Base-by-base conservation (phyloP, 495 filamentous ascomycete species). In the Aspergillus heteromorphus region DNA sequence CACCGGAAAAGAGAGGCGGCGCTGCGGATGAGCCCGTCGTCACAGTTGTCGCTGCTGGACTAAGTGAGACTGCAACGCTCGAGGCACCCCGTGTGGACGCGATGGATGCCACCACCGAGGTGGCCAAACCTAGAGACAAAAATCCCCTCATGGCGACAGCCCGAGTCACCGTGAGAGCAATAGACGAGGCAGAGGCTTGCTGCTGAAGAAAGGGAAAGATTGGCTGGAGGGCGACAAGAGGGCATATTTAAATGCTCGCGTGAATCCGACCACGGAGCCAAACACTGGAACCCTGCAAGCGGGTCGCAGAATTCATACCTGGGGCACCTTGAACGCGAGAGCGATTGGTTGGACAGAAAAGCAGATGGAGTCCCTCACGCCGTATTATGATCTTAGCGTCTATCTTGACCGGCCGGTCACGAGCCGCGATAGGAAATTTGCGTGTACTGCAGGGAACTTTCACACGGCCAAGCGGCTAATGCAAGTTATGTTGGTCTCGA, bases 1-100 rank as follows among this genome's bases (percentile, higher is more conserved):
- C 73, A n/a, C 61, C 60, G 18, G 56, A 58, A 40, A 74, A 74
- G 13, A 63, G n/a, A 4, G 57, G 25, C 10, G 52, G 47, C 27
- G 40, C 38, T 1, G 56, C 31, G 17, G 23, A 13, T 11, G 48
- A 18, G 5, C 51, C 54, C 18, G 29, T 31, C 4, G 51, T 34
- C 1, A 55, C 52, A 4, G 55, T 58, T 2, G 45, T 41, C 6
- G 41, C 45, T 48, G 51, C 47, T 18, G 41, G 48, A 38, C 34
- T n/a, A 1, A n/a, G 13, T 2, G 34, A 38, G 11, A 38, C 13
- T 38, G 8, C 5, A 13, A 7, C 30, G 1, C 30, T 34, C 30
- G 30, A 34, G 30, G 34, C 34, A 38, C 34, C n/a, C 34, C n/a
- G 34, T n/a, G 34, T 13, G n/a, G 34, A 38, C 5, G 34, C 13